Evolutionary conservation across 495 filamentous ascomycete species (phyloP), one percentile per base, ranked within the genome.

Genomic region (Talaromyces borbonicus): DNA sequence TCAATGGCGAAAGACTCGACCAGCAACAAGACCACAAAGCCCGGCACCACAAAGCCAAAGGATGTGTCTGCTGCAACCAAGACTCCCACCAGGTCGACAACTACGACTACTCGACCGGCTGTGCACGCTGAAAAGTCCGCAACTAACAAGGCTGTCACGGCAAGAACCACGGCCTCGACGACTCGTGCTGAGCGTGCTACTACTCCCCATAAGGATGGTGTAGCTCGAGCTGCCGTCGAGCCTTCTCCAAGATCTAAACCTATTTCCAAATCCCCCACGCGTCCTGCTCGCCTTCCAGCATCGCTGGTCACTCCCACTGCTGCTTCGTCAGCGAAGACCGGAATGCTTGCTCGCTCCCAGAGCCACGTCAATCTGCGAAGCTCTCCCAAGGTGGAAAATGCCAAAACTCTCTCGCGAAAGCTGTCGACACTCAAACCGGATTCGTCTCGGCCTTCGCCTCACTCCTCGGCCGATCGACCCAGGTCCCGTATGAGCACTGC

Each of bases 241-340:
- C 31, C 51, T 1, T 38, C 37, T 5, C 33, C 44, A 55, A 32
- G 52, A 9, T 55, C 62, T 25, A 85, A 83, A 54, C 70, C 80
- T 16, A 74, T 71, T 52, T 59, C 75, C 12, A 82, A 74, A 50
- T 85, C 84, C 14, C 81, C 83, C 1, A 82, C 80, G 5, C 73
- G 71, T 39, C 74, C 83, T 12, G 63, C 76, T 52, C 78, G 76
- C 45, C 65, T 82, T 24, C 76, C 83, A 23, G 56, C 72, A 36
- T 75, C 83, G 20, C 60, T 81, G 38, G 79, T 77, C 2, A 73
- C 83, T 16, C 75, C 78, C 30, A 85, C 80, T 5, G 69, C 76
- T 12, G 65, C 84, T 4, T 81, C 77, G 30, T 69, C 69, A 4
- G 73, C 74, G 8, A 87, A 78, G 59, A 54, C 57, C 2, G 67